Evolutionary conservation across 1,284 basidiomycete species (phyloP).

Genomic region (Ceratobasidium sp.): DNA sequence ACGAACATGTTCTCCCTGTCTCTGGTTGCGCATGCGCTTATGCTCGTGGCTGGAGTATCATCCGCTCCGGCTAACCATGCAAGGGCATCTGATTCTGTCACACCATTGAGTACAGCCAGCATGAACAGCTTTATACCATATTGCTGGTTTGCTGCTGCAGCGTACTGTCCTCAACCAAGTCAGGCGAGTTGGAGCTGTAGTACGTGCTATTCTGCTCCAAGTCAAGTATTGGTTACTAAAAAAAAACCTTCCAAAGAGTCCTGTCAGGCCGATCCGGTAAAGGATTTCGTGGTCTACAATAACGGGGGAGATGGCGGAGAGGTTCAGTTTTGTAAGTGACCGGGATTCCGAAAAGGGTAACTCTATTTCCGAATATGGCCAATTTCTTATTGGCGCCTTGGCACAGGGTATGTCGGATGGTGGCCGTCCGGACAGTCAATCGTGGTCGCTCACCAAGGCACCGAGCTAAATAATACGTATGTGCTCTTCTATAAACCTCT

Average conservation of each 20-base stretch:
- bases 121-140: constrained; percentile 12
- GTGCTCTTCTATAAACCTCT: not conserved
- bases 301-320: constrained; percentile 22
- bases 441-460: constrained; percentile 30
- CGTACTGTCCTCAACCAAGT: constrained; percentile 21
- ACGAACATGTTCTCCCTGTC: not conserved
- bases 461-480: constrained; percentile 27
- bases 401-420: constrained; percentile 34
- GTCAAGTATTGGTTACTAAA: not conserved
- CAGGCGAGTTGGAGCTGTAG: constrained; percentile 32
- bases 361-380: not conserved
- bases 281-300: constrained; percentile 23
- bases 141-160: constrained; percentile 15
- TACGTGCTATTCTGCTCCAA: not conserved
- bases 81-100: not conserved
- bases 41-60: not conserved
- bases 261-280: constrained; percentile 25
- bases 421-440: constrained; percentile 32
- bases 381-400: not conserved
- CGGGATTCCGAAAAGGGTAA: not conserved
- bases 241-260: not conserved
- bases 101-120: not conserved
- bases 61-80: not conserved
- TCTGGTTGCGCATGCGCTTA: not conserved
- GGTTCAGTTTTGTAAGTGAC: constrained; percentile 24